A percentile compares a stretch with the other conserved stretches of the same genome.
phyloP scores from a whole-genome alignment of 495 filamentous ascomycete genomes.

The Penicillium cataractarum region DNA sequence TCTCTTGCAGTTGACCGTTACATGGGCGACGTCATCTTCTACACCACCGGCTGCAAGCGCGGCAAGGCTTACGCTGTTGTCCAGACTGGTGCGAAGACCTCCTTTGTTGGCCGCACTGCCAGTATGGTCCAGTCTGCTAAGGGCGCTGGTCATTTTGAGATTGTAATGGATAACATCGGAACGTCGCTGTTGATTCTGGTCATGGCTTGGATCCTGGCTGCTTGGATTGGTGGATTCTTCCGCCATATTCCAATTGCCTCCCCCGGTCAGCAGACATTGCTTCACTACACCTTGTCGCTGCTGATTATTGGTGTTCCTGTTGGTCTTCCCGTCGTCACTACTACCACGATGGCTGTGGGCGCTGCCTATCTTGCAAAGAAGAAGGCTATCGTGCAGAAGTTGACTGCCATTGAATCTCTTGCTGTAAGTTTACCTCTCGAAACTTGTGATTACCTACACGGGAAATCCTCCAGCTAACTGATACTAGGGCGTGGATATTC shows the following conservation, averaged over 20 bases:
- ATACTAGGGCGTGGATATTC: slow-evolving; percentile 80
- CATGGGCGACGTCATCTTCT: slow-evolving; percentile 69
- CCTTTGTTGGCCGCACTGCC: slow-evolving; percentile 74
- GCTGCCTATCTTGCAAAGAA: slow-evolving; percentile 92
- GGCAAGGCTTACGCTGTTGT: slow-evolving; percentile 70
- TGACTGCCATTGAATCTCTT: slow-evolving; percentile 91
- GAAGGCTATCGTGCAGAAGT: slow-evolving; percentile 95
- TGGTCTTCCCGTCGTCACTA: slow-evolving; percentile 94
- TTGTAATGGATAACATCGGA: slow-evolving; percentile 77
- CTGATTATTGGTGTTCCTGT: slow-evolving; percentile 94
- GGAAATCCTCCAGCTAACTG: slow-evolving; percentile 8
- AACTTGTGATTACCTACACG: background rate
- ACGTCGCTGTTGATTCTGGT: slow-evolving; percentile 70
- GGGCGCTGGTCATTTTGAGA: slow-evolving; percentile 74
- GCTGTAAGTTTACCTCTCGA: slow-evolving; percentile 50
- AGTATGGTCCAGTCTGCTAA: slow-evolving; percentile 66
- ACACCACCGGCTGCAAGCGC: slow-evolving; percentile 75
- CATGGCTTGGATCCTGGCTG: slow-evolving; percentile 66
- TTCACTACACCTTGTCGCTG: slow-evolving; percentile 71
- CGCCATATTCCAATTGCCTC: slow-evolving; percentile 67
- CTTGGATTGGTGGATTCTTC: slow-evolving; percentile 77
- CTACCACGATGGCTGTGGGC: slow-evolving; percentile 95
- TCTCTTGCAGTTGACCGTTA: slow-evolving; percentile 74
- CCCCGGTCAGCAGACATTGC: slow-evolving; percentile 56
- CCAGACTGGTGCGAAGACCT: slow-evolving; percentile 61